Base-by-base conservation (phyloP, 306 rosid species). In the Gleditsia sinensis region DNA sequence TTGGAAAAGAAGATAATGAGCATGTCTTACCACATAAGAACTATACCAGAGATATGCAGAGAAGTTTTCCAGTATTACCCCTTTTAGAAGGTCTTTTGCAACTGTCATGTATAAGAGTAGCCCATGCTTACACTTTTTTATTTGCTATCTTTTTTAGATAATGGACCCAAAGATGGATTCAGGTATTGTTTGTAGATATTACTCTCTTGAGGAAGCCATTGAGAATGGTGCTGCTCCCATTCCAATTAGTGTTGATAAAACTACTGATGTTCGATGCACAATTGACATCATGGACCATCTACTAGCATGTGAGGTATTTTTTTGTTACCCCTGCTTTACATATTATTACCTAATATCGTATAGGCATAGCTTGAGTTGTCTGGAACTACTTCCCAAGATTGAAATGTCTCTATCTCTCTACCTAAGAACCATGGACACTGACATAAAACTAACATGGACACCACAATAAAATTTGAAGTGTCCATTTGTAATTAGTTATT, bases 131-230 rank as follows among this genome's bases (percentile, higher is more conserved):
- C 24, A 10, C 10, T 37, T 9, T 51, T 67, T 40, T 46, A 28
- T 69, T 71, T 63, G 48, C 19, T 70, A 14, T 75, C 69, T 51
- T 51, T 85, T 60, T 51, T 68, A 94, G 98, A 94, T 94, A 82
- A 94, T 94, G 98, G 98, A 94, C 81, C 98, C 98, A n/a, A 94
- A 94, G 88, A 94, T 94, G 98, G 98, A 94, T 75, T 87, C 98
- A 0, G 98, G 98, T 70, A 91, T 94, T 28, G 79, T 88, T 40
- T 85, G 88, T 79, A 88, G 82, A 76, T 87, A 90, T 82, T 94
- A 89, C 82, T 94, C 98, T 30, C 88, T 94, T 23, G 98, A 94
- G 28, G 98, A 94, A 82, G 98, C 98, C 61, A 86, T 94, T 72
- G 97, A 91, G 86, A 73, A 84, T 65, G 98, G 96, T 76, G 96